A percentile compares a stretch with the other conserved stretches of the same genome.
These are phyloP conservation scores for Leishmania guyanensis DNA, from an alignment of 208 protist species.

Conservation along the genomic window DNA sequence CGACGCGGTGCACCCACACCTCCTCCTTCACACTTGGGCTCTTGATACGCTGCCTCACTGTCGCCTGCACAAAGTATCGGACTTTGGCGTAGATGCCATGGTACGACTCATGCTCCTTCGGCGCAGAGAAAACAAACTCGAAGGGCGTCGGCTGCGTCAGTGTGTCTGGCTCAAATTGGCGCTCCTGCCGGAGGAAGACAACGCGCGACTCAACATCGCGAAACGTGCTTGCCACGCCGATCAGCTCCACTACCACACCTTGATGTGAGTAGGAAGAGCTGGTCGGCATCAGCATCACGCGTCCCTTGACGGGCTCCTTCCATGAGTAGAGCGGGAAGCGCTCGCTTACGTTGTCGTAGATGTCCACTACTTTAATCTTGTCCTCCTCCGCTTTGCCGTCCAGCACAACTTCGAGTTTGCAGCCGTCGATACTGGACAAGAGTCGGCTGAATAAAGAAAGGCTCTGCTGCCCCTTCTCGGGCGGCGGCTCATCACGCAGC, in stretches of 20 bases:
- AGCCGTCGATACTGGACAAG: constrained; percentile 76
- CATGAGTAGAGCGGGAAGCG: constrained; percentile 57
- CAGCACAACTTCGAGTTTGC: constrained; percentile 64
- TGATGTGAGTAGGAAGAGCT: constrained; percentile 63
- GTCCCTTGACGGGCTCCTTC: constrained; percentile 58
- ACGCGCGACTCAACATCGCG: constrained; percentile 20
- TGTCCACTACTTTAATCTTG: constrained; percentile 26
- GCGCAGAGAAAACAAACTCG: constrained; percentile 73
- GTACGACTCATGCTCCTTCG: constrained; percentile 88
- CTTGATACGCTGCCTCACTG: constrained; percentile 68
- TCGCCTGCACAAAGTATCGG: constrained; percentile 66
- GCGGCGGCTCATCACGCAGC: constrained; percentile 46
- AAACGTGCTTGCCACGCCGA: constrained; percentile 52
- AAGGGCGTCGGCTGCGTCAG: constrained; percentile 45
- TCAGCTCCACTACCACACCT: constrained; percentile 75
- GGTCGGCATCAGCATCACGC: constrained; percentile 57
- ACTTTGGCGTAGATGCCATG: constrained; percentile 71
- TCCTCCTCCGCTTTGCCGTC: constrained; percentile 32
- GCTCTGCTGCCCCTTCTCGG: constrained; percentile 63
- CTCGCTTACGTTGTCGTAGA: constrained; percentile 48
- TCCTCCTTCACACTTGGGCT: constrained; percentile 61
- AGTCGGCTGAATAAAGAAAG: constrained; percentile 68
- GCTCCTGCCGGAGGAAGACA: constrained; percentile 72
- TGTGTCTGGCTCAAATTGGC: constrained; percentile 71
- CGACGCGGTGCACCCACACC: constrained; percentile 76